Evolutionary conservation across 2,329 filamentous ascomycete genomes (phyloP).

Genomic region (Coleophoma cylindrospora): DNA sequence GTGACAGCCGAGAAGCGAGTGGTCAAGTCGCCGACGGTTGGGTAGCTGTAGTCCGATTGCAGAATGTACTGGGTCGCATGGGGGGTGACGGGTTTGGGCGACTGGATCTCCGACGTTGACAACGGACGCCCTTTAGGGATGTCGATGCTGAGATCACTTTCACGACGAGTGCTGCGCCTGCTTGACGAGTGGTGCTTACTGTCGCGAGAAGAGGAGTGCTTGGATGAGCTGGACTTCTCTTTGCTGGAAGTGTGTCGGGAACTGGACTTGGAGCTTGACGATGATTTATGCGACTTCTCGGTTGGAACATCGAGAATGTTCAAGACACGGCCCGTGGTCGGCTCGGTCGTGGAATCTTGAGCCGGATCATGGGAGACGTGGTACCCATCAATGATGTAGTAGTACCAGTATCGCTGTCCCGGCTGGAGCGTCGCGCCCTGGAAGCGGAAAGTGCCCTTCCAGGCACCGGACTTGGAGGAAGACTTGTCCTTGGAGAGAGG

Average conservation of each 20-base stretch:
- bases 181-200: slow-evolving; percentile 35
- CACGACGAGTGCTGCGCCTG: slow-evolving; percentile 30
- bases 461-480: slow-evolving; percentile 81
- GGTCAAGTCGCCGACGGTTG: slow-evolving; percentile 75
- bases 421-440: slow-evolving; percentile 79
- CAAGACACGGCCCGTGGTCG: slow-evolving; percentile 92
- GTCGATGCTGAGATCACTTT: slow-evolving; percentile 48
- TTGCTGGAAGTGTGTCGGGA: slow-evolving; percentile 36
- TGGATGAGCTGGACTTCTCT: slow-evolving; percentile 26
- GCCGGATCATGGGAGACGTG: slow-evolving; percentile 95
- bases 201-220: slow-evolving; percentile 32
- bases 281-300: slow-evolving; percentile 42
- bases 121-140: slow-evolving; percentile 86
- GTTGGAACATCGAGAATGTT: slow-evolving; percentile 91
- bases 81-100: slow-evolving; percentile 84
- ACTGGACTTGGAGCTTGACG: slow-evolving; percentile 35
- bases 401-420: slow-evolving; percentile 98
- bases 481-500: slow-evolving; percentile 85
- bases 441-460: slow-evolving; percentile 97
- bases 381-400: slow-evolving; percentile 99
- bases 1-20: slow-evolving; percentile 63
- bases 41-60: slow-evolving; percentile 69
- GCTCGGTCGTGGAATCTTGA: slow-evolving; percentile 83
- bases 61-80: slow-evolving; percentile 85
- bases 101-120: slow-evolving; percentile 83